Percentiles rank a stretch among this genome's conserved stretches.
phyloP scores from a whole-genome alignment of 108 stramenopile species.

The Hondaea fermentalgiana region DNA sequence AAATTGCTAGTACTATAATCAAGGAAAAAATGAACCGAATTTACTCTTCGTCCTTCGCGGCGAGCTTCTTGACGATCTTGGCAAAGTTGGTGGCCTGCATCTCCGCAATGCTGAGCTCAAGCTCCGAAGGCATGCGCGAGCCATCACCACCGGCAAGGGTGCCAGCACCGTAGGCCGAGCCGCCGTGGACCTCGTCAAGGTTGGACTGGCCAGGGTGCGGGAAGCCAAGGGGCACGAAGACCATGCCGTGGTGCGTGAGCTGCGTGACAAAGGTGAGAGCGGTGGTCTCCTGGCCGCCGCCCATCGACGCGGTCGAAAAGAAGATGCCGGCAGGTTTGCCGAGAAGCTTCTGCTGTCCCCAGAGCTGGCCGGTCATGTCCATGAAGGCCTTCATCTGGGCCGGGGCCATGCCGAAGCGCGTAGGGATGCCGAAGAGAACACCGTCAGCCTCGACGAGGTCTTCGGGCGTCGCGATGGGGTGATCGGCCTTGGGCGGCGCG shows the following conservation, averaged over 20 bases:
- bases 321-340: conserved; percentile 64
- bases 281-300: conserved; percentile 65
- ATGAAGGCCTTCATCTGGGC: conserved; percentile 67
- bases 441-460: conserved; percentile 58
- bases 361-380: conserved; percentile 58
- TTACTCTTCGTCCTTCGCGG: neutral
- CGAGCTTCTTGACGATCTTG: conserved; percentile 50
- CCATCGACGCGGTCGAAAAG: conserved; percentile 47
- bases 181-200: conserved; percentile 52
- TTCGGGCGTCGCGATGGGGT: conserved; percentile 44
- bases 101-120: conserved; percentile 47
- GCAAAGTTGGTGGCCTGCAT: conserved; percentile 58
- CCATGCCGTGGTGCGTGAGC: conserved; percentile 66
- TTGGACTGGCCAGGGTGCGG: conserved; percentile 43
- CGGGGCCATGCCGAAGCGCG: conserved; percentile 53
- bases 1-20: neutral
- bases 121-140: conserved; percentile 48
- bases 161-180: conserved; percentile 57
- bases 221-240: conserved; percentile 63
- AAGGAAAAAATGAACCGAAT: neutral
- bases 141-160: conserved; percentile 62
- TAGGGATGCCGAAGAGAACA: conserved; percentile 58
- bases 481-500: conserved; percentile 44
- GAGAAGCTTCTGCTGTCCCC: conserved; percentile 55
- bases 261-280: conserved; percentile 51